phyloP scores from a whole-genome alignment of 768 basidiomycete genomes.

The Suillus brevipes region DNA sequence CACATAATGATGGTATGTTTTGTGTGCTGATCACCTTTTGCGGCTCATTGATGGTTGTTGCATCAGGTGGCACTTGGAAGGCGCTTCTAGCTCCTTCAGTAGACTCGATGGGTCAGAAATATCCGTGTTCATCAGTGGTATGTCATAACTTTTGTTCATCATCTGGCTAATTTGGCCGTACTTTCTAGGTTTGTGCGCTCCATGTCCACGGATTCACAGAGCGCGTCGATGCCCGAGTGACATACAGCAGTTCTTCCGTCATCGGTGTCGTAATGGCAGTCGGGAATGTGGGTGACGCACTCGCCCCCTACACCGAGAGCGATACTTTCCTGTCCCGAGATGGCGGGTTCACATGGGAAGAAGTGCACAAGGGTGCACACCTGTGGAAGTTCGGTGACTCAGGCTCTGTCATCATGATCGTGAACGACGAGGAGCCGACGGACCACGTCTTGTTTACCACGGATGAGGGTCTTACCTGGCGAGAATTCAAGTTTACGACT shows the following conservation, averaged over 20 bases:
- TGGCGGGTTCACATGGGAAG: slow-evolving; percentile 97
- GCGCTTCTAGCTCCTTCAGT: slow-evolving; percentile 66
- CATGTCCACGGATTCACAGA: slow-evolving; percentile 97
- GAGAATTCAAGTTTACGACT: slow-evolving; percentile 76
- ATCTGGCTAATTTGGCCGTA: too few species aligned
- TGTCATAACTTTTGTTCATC: too few species aligned
- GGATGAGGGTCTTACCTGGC: slow-evolving; percentile 86
- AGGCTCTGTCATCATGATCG: slow-evolving; percentile 90
- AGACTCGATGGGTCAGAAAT: slow-evolving; percentile 76
- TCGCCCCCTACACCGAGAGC: slow-evolving; percentile 79
- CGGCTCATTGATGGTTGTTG: background rate
- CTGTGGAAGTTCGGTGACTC: slow-evolving; percentile 99
- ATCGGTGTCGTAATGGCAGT: slow-evolving; percentile 95
- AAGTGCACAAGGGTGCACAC: slow-evolving; percentile 97
- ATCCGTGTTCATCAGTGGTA: slow-evolving; percentile 69
- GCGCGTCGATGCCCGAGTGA: slow-evolving; percentile 83
- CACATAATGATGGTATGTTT: slow-evolving; percentile 88
- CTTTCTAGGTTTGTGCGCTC: too few species aligned
- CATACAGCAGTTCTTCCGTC: slow-evolving; percentile 89
- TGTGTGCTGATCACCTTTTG: background rate
- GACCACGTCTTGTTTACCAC: slow-evolving; percentile 88
- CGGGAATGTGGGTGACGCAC: slow-evolving; percentile 87
- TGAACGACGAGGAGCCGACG: slow-evolving; percentile 92
- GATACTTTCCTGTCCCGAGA: slow-evolving; percentile 97
- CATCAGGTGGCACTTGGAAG: slow-evolving; percentile 82